phyloP scores from a whole-genome alignment of 2,329 filamentous ascomycete genomes.

The Penicillium palitans region DNA sequence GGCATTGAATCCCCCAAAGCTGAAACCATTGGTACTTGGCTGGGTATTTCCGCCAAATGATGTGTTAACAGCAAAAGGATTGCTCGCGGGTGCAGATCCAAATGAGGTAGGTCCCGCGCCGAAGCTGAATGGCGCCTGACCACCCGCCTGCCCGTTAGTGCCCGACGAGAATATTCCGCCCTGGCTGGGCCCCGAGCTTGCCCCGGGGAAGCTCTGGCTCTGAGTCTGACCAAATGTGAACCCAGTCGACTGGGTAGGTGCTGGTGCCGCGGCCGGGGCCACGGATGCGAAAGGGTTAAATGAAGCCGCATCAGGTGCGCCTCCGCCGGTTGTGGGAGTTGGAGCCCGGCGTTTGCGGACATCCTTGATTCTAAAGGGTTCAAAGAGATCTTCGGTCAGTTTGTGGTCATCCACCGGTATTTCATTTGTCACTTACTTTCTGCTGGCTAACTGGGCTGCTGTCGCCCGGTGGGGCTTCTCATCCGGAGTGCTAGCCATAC shows the following conservation, averaged over 20 bases:
- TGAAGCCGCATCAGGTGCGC: slow-evolving; percentile 8
- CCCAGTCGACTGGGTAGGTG: slow-evolving; percentile 15
- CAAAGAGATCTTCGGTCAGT: slow-evolving; percentile 6
- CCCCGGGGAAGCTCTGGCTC: slow-evolving; percentile 27
- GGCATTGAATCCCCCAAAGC: slow-evolving; percentile 10
- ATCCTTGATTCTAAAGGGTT: slow-evolving; percentile 31
- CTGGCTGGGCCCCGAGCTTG: slow-evolving; percentile 16
- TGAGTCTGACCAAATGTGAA: slow-evolving; percentile 25
- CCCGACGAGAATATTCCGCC: slow-evolving; percentile 24
- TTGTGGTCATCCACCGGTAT: not conserved
- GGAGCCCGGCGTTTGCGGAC: slow-evolving; percentile 21
- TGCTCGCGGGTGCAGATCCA: slow-evolving; percentile 9
- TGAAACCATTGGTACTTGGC: slow-evolving; percentile 11
- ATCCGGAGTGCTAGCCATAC: slow-evolving; percentile 40
- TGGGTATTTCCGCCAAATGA: slow-evolving; percentile 10
- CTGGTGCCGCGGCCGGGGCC: slow-evolving; percentile 13
- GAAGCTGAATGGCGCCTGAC: slow-evolving; percentile 21
- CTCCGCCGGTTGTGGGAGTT: slow-evolving; percentile 18
- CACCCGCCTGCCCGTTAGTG: slow-evolving; percentile 8
- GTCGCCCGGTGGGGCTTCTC: slow-evolving; percentile 54
- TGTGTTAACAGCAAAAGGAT: slow-evolving; percentile 19
- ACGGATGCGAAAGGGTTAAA: slow-evolving; percentile 14
- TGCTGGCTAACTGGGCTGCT: slow-evolving; percentile 55
- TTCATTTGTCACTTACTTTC: slow-evolving; percentile 52
- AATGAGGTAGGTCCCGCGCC: slow-evolving; percentile 7